These are phyloP conservation scores for Tulasnella sp. DNA, from an alignment of 768 basidiomycete species.

Conservation along the genomic window DNA sequence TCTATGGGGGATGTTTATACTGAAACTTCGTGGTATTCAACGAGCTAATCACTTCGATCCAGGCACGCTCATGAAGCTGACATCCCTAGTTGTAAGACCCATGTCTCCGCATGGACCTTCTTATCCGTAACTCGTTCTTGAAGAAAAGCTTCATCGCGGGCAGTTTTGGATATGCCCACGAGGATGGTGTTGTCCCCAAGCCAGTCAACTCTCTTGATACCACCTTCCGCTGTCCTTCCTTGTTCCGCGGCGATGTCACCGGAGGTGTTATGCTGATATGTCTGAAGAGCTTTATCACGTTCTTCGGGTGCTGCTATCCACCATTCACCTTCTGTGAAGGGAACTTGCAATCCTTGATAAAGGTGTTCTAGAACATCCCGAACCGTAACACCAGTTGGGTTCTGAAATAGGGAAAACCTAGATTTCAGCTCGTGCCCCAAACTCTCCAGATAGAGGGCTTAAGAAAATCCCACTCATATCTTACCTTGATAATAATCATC, in stretches of 20 bases:
- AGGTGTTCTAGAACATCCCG: not conserved
- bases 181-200: not conserved
- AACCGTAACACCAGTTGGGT: not conserved
- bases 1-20: too few species aligned
- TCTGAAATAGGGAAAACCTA: not conserved
- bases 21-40: too few species aligned
- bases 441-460: too few species aligned
- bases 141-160: conserved; percentile 8
- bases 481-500: conserved; percentile 4
- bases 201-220: not conserved
- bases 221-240: not conserved
- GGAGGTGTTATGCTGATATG: not conserved
- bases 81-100: conserved; percentile 9
- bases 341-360: not conserved
- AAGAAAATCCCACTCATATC: too few species aligned
- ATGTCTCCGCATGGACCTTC: conserved; percentile 11
- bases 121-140: conserved; percentile 2
- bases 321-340: conserved; percentile 5
- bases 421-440: too few species aligned
- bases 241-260: not conserved
- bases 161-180: conserved; percentile 3
- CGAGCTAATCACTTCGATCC: too few species aligned
- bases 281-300: not conserved
- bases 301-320: not conserved
- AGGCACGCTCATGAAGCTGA: too few species aligned